Base-by-base conservation (phyloP, 306 rosid species). In the Quercus ilex region DNA sequence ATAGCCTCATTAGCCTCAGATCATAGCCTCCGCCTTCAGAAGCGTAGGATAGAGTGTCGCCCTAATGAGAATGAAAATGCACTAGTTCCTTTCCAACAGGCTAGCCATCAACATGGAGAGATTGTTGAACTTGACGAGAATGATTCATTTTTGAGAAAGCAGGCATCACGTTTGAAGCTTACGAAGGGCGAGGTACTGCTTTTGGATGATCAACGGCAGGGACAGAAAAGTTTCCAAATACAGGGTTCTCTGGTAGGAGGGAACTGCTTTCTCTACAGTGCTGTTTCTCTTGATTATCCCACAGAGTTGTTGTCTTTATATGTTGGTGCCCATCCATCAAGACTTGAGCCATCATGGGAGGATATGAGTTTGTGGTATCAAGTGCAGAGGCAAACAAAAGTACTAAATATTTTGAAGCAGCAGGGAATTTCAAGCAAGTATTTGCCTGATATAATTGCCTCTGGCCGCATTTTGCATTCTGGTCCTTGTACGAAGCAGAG, bases 281-380 rank as follows among this genome's bases (percentile, higher is more conserved):
- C 98, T 57, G 76, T 91, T 25, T 87, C 90, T 71, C 79, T 91
- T 21, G 98, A 91, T 77, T 87, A 80, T 78, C 92, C 97, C 20
- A 78, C 81, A 1, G 83, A 83, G 78, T 67, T 86, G 72, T 80
- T 94, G 74, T 87, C 87, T 51, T 86, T 94, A 79, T 89, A 90
- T 18, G 92, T 94, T 0, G 98, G 98, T 3, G 92, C 94, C 3
- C 98, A 92, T 80, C 92, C 96, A 15, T 89, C 98, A 5, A 87
- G 92, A 79, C 96, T 94, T 0, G 97, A 94, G 85, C 98, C 92
- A 56, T 92, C 96, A 53, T 94, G 91, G 93, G 98, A 94, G 90
- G 98, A 94, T 78, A 94, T 94, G 98, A 94, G 97, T 83, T 96
- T 90, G 74, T 94, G 98, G 98, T 94, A 92, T 82, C 93, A 89